Base-by-base conservation (phyloP, 2,329 filamentous ascomycete genomes). In the Fusarium pilosicola region DNA sequence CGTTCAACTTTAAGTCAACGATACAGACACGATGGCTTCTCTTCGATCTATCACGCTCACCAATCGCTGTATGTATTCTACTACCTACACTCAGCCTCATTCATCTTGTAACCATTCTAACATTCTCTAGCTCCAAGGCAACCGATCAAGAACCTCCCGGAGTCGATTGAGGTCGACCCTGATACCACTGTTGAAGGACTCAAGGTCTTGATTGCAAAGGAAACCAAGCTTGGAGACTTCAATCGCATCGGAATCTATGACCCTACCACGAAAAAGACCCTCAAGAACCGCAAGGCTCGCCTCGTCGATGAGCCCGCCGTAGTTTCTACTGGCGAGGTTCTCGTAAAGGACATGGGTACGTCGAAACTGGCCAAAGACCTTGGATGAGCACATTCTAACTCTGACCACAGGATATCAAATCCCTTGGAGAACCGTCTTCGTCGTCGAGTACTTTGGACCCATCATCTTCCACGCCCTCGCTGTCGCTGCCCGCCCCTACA, bases 401-500 rank as follows among this genome's bases (percentile, higher is more conserved):
- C 60, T 13, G 14, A 17, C 24, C 46, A 41, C 67, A 97, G 95
- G 96, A 22, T 90, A 92, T 55, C 96, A 99, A 83, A 92, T 98
- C 63, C 91, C 90, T 71, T 99, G 96, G 96, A 92, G 91, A 74
- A 96, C 94, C 69, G 96, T 98, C 82, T 99, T 96, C 87, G 85
- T 98, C 72, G 91, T 98, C 85, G 96, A 99, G 85, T 99, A 99
- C 83, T 85, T 96, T 74, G 96, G 96, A 8, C 96, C 96, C 11
- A 89, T 98, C 78, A 84, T 98, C 79, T 93, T 98, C 85, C 95
- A 98, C 85, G 89, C 90, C 49, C 86, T 94, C 77, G 87, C 92
- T 81, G 85, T 95, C 82, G 91, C 88, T 76, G 86, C 93, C 62
- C 93, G 95, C 55, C 90, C 93, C 30, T 91, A 92, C 81, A 86